phyloP scores from a whole-genome alignment of 106 monocot species.

The Dendrobium nobile region DNA sequence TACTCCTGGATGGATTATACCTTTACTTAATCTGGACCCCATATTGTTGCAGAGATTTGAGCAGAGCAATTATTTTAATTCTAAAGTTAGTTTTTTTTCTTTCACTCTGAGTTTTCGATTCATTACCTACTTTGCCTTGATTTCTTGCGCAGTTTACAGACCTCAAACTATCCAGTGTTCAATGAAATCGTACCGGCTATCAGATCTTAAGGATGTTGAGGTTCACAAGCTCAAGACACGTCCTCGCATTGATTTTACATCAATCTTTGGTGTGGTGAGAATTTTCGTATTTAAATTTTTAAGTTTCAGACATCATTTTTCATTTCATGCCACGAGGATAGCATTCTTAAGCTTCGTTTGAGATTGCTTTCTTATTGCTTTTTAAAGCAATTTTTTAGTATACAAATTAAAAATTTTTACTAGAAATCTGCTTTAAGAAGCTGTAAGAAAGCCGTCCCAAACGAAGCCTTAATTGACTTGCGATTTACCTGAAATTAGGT shows the following conservation, averaged over 20 bases:
- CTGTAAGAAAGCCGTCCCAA: too few relatives aligned
- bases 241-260: constrained; percentile 91
- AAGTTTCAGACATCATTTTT: constrained; percentile 1
- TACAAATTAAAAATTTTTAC: too few relatives aligned
- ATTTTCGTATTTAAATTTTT: constrained; percentile 1
- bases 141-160: constrained; percentile 15
- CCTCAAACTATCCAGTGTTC: constrained; percentile 19
- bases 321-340: not conserved
- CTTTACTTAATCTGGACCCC: not conserved
- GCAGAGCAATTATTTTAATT: not conserved
- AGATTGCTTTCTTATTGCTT: too few relatives aligned
- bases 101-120: not conserved
- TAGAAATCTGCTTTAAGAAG: too few relatives aligned
- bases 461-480: not conserved
- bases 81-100: not conserved
- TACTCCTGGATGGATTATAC: not conserved
- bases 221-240: constrained; percentile 72
- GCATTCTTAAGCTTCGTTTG: not conserved
- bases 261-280: constrained; percentile 77
- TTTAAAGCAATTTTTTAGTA: too few relatives aligned
- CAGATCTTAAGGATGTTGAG: constrained; percentile 57
- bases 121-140: not conserved
- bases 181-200: constrained; percentile 84
- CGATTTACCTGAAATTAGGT: constrained; percentile 39
- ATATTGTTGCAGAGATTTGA: constrained; percentile 1